Evolutionary conservation across 768 basidiomycete species (phyloP).

Genomic region (Leccinum obscurum): DNA sequence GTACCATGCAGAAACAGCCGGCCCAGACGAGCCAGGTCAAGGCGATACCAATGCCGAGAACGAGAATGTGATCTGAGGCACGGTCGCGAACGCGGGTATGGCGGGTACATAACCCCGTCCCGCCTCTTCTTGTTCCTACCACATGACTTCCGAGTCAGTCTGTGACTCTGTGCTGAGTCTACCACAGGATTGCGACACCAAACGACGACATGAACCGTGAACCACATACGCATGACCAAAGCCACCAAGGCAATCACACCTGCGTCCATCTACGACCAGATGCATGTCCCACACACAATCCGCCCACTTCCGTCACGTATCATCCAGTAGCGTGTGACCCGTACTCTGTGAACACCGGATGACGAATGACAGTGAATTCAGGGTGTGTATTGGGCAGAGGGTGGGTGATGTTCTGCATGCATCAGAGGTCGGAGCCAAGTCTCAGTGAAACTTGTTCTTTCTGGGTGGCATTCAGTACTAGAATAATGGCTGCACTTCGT

Average conservation of each 20-base stretch:
- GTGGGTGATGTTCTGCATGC: too few relatives aligned
- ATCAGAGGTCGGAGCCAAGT: too few relatives aligned
- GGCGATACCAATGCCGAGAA: constrained; percentile 3
- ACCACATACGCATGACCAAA: not conserved
- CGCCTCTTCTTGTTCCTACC: not conserved
- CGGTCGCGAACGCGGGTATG: too few relatives aligned
- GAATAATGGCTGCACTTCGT: too few relatives aligned
- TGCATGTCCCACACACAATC: constrained; percentile 31
- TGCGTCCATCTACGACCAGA: constrained; percentile 41
- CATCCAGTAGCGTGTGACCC: constrained; percentile 53
- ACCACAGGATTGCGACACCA: not conserved
- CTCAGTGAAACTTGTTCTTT: too few relatives aligned
- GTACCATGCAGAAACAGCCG: not conserved
- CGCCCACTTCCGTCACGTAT: constrained; percentile 41
- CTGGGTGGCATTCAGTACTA: too few relatives aligned
- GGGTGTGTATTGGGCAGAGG: too few relatives aligned
- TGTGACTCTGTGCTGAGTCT: too few relatives aligned
- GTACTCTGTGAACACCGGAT: constrained; percentile 42
- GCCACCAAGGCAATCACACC: constrained; percentile 17
- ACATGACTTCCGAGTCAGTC: not conserved
- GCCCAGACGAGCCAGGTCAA: not conserved
- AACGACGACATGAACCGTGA: not conserved
- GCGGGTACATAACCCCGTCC: not conserved
- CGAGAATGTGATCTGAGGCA: not conserved
- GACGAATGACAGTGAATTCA: constrained; percentile 42